Base-by-base conservation (phyloP, 2,329 filamentous ascomycete species). In the Aspergillus pseudoviridinutans region DNA sequence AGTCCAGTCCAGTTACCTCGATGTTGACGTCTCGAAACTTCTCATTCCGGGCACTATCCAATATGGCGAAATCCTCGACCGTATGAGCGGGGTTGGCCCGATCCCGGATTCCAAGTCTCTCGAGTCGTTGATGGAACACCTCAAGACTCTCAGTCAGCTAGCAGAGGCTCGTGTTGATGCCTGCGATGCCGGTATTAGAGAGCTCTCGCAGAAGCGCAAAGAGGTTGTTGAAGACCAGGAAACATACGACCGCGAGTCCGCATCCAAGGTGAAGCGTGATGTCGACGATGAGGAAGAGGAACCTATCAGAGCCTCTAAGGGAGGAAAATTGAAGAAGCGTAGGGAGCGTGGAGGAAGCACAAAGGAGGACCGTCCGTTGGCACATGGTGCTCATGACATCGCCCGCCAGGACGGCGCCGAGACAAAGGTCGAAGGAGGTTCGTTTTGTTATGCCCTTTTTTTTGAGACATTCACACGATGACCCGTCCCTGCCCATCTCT, bases 281-380 rank as follows among this genome's bases (percentile, higher is more conserved):
- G 71, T 70, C 3, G 73, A 80, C 53, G 76, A 78, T 49, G 74
- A 77, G 22, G 44, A 47, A 32, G 74, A 78, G 50, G 75, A 80
- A 57, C 66, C 74, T 51, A 66, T 68, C 47, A 70, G 80, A 74
- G 74, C 73, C 28, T 68, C 84, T 66, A 83, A 84, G 69, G 76
- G 75, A 44, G 76, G 80, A 25, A 92, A 92, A 72, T 82, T 88
- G 63, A 92, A 90, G 80, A 92, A 90, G 78, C 87, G 89, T 71
- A 92, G 91, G 76, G 89, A 88, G 25, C 79, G 84, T 7, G 85
- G 64, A 1, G 62, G 87, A 57, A 79, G 74, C 54, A 76, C 83
- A 32, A 84, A 82, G 58, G 85, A 89, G 60, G 82, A 85, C 55
- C 77, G 84, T 47, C 84, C 84, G 25, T 76, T 83, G 53, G 79